These are phyloP conservation scores for Aspergillus nomiae DNA, from an alignment of 2,329 filamentous ascomycete genomes.

Conservation along the genomic window DNA sequence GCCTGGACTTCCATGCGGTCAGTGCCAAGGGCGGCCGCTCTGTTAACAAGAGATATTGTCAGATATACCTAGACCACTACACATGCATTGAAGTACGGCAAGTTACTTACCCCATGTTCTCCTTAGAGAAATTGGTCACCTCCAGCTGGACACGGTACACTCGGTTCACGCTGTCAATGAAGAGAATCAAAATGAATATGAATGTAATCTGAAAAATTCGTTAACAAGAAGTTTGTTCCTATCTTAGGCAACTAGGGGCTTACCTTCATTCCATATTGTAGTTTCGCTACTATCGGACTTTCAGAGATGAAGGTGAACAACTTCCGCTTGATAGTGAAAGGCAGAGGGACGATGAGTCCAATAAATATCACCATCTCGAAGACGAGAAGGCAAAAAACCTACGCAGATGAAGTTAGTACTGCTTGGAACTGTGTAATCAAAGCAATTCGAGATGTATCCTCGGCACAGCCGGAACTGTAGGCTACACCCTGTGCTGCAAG, in stretches of 20 bases:
- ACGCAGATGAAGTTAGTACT: conserved; percentile 8
- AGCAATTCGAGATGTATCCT: conserved; percentile 1
- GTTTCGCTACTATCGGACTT: conserved; percentile 79
- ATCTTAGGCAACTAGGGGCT: conserved; percentile 7
- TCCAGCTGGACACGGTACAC: conserved; percentile 97
- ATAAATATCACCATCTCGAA: conserved; percentile 54
- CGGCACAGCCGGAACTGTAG: conserved; percentile 17
- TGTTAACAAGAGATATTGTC: conserved; percentile 35
- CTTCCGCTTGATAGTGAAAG: conserved; percentile 80
- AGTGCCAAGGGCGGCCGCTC: conserved; percentile 76
- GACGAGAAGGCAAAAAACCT: conserved; percentile 54
- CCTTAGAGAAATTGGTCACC: conserved; percentile 71
- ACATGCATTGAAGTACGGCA: conserved; percentile 9
- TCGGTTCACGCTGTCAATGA: conserved; percentile 93
- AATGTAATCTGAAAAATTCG: conserved; percentile 73
- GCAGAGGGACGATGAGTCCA: conserved; percentile 71
- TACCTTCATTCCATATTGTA: conserved; percentile 95
- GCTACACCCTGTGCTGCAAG: conserved; percentile 22
- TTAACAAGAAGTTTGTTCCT: neutral
- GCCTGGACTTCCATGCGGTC: conserved; percentile 98
- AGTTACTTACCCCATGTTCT: conserved; percentile 54
- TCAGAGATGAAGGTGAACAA: conserved; percentile 97
- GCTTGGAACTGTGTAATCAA: conserved; percentile 13
- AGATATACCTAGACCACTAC: conserved; percentile 11
- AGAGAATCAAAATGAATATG: conserved; percentile 97